These are phyloP conservation scores for Friedmanniomyces simplex DNA, from an alignment of 495 filamentous ascomycete species.

Conservation along the genomic window DNA sequence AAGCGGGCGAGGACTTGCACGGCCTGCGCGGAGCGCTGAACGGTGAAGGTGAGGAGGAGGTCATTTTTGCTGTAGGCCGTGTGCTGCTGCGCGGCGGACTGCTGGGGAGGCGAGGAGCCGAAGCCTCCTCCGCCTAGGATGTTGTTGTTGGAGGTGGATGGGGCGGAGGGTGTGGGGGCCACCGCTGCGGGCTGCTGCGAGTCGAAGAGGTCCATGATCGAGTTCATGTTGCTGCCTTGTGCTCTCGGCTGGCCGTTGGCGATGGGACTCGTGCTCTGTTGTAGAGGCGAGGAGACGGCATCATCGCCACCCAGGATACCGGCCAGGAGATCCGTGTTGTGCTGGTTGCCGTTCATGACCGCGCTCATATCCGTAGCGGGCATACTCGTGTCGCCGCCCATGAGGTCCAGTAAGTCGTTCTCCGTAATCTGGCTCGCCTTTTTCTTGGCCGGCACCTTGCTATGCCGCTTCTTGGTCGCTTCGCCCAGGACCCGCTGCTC, in stretches of 20 bases:
- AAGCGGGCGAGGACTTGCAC: constrained; percentile 76
- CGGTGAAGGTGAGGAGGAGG: constrained; percentile 64
- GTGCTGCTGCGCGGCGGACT: constrained; percentile 35
- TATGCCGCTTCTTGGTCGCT: constrained; percentile 68
- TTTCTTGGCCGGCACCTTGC: constrained; percentile 63
- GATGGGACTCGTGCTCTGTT: constrained; percentile 45
- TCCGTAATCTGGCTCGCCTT: constrained; percentile 66
- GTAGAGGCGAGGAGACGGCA: constrained; percentile 35
- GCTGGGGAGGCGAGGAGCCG: constrained; percentile 37
- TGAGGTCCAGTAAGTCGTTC: constrained; percentile 85
- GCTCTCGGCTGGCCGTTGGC: constrained; percentile 23
- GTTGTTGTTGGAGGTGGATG: neutral
- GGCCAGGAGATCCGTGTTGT: constrained; percentile 63
- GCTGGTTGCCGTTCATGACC: constrained; percentile 48
- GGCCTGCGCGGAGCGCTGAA: constrained; percentile 65
- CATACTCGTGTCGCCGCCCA: constrained; percentile 62
- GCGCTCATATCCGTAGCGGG: constrained; percentile 41
- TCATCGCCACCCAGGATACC: constrained; percentile 65
- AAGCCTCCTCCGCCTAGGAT: constrained; percentile 25
- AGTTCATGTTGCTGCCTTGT: constrained; percentile 49
- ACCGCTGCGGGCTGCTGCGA: constrained; percentile 12
- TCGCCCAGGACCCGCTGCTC: constrained; percentile 84
- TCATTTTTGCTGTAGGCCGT: constrained; percentile 78
- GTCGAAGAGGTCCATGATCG: constrained; percentile 83
- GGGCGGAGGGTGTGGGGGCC: neutral